Evolutionary conservation across 148 eudicot species (phyloP), one percentile per base, ranked within the genome.

Genomic region (Beta vulgaris): DNA sequence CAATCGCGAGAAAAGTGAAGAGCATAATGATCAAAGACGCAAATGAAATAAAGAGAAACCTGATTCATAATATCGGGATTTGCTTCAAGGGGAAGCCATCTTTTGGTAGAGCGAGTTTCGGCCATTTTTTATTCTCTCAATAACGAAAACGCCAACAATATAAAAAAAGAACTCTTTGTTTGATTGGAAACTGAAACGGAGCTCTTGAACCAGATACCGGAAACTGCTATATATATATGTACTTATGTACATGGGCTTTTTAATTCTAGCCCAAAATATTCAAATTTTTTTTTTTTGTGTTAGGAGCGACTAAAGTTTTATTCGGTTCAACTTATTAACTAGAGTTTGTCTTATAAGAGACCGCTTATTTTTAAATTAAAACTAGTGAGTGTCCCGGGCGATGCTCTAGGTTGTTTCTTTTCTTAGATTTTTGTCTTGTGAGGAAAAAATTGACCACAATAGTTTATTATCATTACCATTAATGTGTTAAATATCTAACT

Each of bases 21-120:
- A 36, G 4, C 1, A 34, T 21, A 69, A 62, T 43, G 48, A 51
- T 49, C 7, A 64, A 36, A 73, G 42, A 57, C 35, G 46, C 10
- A 58, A 43, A 25, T 61, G 68, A 73, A 63, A 40, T 6, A 43
- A 58, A 48, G 23, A 9, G 31, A 1, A 25, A 93, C 98, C 97
- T 93, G 98, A 79, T 90, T 91, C 97, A 93, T 93, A 51, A 93
- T 91, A 59, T 91, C 95, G 7, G 97, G 98, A 73, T 93, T 93
- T 62, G 98, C 98, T 87, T 93, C 98, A 49, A 93, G 95, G 26
- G 98, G 98, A 86, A 93, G 92, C 98, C 97, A 93, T 80, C 91
- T 84, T 79, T 93, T 93, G 3, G 81, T 79, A 63, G 90, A 69
- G 74, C 85, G 64, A 11, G 37, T 76, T 35, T 72, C 86, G 19